Evolutionary conservation across 305 asterid genomes (phyloP), one percentile per base, ranked within the genome.

Genomic region (Fraxinus baroniana): DNA sequence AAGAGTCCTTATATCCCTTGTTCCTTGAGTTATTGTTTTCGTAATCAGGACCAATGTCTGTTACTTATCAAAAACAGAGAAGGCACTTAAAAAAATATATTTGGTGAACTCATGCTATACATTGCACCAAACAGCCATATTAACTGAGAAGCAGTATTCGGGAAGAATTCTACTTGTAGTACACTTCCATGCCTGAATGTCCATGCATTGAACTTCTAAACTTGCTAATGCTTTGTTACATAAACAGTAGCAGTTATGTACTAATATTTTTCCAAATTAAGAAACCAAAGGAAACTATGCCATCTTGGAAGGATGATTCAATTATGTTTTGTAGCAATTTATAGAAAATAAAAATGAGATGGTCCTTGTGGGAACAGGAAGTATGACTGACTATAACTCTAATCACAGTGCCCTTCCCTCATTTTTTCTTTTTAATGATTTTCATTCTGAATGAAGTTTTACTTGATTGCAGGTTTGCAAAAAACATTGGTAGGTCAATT

Each of bases 401-500:
- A 28, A 9, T 7, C 62, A 15, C 62, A 15, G 6, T 2, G 15
- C 13, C 49, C 49, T 2, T 10, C 3, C 15, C 13, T 8, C 13
- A 32, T 18, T 37, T 55, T 36, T 28, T n/a, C 18, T 35, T 68
- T 15, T 8, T 64, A 12, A 36, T 55, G 79, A 9, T 10, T 18
- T 75, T 75, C 30, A 2, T 75, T 52, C 60, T 77, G 80, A 84
- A 76, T 78, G 70, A 57, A 86, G 74, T 77, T 71, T 62, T 72
- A 64, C 84, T 84, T 86, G 66, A 74, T 84, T 85, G 86, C 93
- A 93, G 99, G 86, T 92, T 94, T 73, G 98, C 98, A 46, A 93
- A 93, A 87, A 95, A 90, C 74, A 94, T 95, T 76, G 99, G 98
- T 26, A 96, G 94, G 35, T 94, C 98, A 4, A 95, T 95, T 88